A percentile compares a stretch with the other conserved stretches of the same genome.
These are phyloP conservation scores for Fusarium tanahbumbuense DNA, from an alignment of 2,329 filamentous ascomycete species.

Conservation along the genomic window DNA sequence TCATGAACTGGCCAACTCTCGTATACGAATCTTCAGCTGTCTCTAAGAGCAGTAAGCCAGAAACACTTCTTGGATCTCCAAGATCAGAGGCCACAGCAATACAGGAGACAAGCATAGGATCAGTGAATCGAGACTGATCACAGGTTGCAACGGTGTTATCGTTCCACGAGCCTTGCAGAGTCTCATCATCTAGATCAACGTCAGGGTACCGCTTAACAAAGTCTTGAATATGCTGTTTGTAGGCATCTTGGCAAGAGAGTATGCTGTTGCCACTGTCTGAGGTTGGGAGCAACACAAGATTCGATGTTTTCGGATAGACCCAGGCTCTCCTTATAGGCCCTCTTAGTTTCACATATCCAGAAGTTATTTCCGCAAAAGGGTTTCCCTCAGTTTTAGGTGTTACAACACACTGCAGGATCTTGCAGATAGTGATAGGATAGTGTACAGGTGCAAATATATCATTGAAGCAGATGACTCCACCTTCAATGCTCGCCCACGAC, in stretches of 20 bases:
- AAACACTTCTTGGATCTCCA: neutral
- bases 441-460: neutral
- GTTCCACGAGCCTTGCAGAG: neutral
- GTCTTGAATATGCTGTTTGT: neutral
- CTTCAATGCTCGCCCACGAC: neutral
- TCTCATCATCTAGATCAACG: neutral
- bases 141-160: accelerated
- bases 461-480: neutral
- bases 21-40: accelerated
- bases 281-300: neutral
- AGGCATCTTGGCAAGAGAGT: neutral
- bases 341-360: neutral
- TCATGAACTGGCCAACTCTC: neutral
- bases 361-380: neutral
- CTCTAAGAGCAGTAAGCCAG: neutral
- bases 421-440: neutral
- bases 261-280: accelerated
- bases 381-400: neutral
- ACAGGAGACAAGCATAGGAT: neutral
- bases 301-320: neutral
- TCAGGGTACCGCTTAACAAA: accelerated
- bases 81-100: neutral
- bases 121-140: neutral
- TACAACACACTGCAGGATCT: neutral
- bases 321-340: neutral